Evolutionary conservation across 139 green algal genomes (phyloP), one percentile per base, ranked within the genome.

Genomic region (Volvox reticuliferus): DNA sequence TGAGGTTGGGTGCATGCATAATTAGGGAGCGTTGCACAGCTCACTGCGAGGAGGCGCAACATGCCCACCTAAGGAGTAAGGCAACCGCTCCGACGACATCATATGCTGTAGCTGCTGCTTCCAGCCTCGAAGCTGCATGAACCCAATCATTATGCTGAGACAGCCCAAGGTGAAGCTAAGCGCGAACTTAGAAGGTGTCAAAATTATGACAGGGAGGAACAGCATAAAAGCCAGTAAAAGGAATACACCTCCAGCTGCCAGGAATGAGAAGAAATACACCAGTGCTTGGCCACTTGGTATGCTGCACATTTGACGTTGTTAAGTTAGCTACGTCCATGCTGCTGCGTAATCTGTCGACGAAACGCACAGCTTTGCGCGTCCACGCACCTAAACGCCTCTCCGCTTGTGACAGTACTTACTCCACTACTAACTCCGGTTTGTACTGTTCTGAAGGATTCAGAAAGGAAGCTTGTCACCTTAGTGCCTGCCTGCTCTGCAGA

Each of bases 151-250:
- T 63, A 98, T 92, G 33, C 96, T 87, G 0, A 96, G 86, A 55
- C 96, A 99, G 1, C 97, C 97, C 0, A 99, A 85, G 26, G 93
- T 97, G 93, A 99, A 99, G 86, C 92, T 97, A 19, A 99, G 90
- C 3, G 98, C 98, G 94, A 99, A 99, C 92, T 99, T 99, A 33
- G 97, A 96, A n/a, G 98, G 98, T 0, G 95, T 91, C 20, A 99
- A 76, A 75, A 99, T 97, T 79, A 99, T 96, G 32, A 99, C 92
- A 0, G 98, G 98, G 0, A 99, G 94, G 90, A 98, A 98, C 17
- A 99, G 82, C 78, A 95, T 95, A 92, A 99, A 99, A 0, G 98
- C 94, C 30, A 99, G 90, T 28, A 96, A 77, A 24, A 99, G 94
- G 90, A 98, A 97, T 19, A 99, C 85, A 24, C 92, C 35, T 2